These are phyloP conservation scores for Actinomortierella wolfii DNA, from an alignment of 371 early-diverging fungal genomes.

Conservation along the genomic window DNA sequence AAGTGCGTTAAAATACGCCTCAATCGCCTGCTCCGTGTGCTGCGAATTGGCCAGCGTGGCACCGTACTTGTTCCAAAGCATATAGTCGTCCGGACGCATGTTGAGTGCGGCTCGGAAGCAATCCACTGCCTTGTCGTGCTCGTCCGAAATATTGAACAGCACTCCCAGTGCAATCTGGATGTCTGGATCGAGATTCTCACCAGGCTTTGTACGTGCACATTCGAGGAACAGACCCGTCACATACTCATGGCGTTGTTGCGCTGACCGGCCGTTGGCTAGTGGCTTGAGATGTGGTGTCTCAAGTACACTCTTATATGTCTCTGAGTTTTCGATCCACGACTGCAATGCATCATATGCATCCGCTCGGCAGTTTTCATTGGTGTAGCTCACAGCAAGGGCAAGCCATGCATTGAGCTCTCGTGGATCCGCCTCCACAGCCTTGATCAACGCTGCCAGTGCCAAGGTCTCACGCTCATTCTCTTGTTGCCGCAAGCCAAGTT, in stretches of 20 bases:
- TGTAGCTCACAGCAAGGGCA: conserved; percentile 91
- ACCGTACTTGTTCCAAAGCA: conserved; percentile 96
- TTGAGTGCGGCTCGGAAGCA: conserved; percentile 94
- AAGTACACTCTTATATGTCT: conserved; percentile 61
- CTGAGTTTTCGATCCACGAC: conserved; percentile 82
- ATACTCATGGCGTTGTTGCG: conserved; percentile 63
- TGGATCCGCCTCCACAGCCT: conserved; percentile 80
- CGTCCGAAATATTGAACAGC: conserved; percentile 87
- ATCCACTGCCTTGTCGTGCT: conserved; percentile 94
- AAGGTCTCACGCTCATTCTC: conserved; percentile 94
- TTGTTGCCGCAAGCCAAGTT: conserved; percentile 89
- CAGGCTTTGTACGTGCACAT: conserved; percentile 75
- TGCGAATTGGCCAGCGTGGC: conserved; percentile 94
- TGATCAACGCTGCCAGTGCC: conserved; percentile 89
- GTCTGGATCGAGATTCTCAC: conserved; percentile 82
- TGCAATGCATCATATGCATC: conserved; percentile 90
- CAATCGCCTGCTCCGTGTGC: conserved; percentile 78
- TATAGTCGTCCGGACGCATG: conserved; percentile 88
- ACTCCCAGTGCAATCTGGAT: conserved; percentile 95
- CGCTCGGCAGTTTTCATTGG: conserved; percentile 85
- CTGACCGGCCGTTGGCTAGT: conserved; percentile 12
- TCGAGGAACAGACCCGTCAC: conserved; percentile 80
- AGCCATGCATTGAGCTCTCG: conserved; percentile 76
- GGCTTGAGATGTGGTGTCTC: conserved; percentile 6
- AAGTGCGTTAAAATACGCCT: conserved; percentile 91